These are phyloP conservation scores for Aspergillus sp. DNA, from an alignment of 2,329 filamentous ascomycete genomes.

Conservation along the genomic window DNA sequence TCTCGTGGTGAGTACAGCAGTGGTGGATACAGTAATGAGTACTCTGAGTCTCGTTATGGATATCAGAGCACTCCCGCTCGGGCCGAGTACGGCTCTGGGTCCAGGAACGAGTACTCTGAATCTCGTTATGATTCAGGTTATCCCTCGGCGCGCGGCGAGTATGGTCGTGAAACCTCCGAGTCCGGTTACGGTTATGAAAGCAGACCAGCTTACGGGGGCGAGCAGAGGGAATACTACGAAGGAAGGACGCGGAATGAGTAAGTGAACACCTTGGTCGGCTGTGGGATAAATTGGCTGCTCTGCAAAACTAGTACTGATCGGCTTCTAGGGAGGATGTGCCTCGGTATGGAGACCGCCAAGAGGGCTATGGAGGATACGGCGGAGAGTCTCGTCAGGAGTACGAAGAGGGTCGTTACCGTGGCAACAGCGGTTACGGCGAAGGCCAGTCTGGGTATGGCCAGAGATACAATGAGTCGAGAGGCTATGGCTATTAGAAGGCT, in stretches of 20 bases:
- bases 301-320: conserved; percentile 9
- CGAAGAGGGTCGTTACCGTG: conserved; percentile 17
- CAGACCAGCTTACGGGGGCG: conserved; percentile 11
- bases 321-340: background rate
- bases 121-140: background rate
- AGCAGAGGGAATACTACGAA: conserved; percentile 11
- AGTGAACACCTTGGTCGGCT: conserved; percentile 11
- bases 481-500: conserved; percentile 17
- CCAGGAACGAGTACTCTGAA: background rate
- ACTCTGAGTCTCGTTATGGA: background rate
- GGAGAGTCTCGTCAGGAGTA: conserved; percentile 14
- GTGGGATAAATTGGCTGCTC: conserved; percentile 6
- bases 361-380: conserved; percentile 9
- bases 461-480: conserved; percentile 16
- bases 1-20: background rate
- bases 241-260: conserved; percentile 19
- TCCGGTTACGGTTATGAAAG: conserved; percentile 18
- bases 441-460: conserved; percentile 20
- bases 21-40: background rate
- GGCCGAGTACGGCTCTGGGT: background rate
- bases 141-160: conserved; percentile 3
- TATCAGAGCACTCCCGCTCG: too few relatives aligned
- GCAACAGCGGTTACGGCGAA: conserved; percentile 21
- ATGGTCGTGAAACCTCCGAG: conserved; percentile 6
- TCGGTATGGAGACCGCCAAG: conserved; percentile 15